Percentiles rank a stretch among this genome's conserved stretches.
Evolutionary conservation across 768 basidiomycete species (phyloP).

Genomic region (Gelatoporia subvermispora): DNA sequence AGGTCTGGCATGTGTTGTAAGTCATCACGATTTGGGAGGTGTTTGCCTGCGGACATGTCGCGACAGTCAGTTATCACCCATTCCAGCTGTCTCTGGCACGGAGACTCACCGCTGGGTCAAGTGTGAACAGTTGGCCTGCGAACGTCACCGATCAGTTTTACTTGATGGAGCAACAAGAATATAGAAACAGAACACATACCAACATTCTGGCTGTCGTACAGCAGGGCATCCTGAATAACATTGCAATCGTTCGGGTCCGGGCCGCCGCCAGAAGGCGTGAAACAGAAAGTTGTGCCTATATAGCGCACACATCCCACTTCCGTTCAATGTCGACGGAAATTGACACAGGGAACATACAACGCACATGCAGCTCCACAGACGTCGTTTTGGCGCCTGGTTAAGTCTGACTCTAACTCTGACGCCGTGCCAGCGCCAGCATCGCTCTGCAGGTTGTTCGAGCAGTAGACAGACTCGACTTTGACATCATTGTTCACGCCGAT

Average conservation of each 20-base stretch:
- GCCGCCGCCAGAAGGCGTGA: conserved; percentile 39
- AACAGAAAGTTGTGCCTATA: conserved; percentile 37
- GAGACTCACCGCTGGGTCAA: no score
- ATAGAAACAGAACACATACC: conserved; percentile 18
- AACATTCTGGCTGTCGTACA: conserved; percentile 43
- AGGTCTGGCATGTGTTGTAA: conserved; percentile 39
- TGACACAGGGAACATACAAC: neutral
- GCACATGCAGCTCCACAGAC: conserved; percentile 40
- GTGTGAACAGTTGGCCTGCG: no score
- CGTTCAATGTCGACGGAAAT: neutral
- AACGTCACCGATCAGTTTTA: no score
- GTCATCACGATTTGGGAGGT: conserved; percentile 38
- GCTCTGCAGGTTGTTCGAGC: conserved; percentile 14
- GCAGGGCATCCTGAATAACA: conserved; percentile 45
- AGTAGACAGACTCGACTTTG: conserved; percentile 32
- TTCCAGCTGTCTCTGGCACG: no score
- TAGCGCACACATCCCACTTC: neutral
- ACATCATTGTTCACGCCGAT: conserved; percentile 43
- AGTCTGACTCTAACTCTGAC: conserved; percentile 21
- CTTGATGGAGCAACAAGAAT: neutral
- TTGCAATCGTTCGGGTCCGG: conserved; percentile 43
- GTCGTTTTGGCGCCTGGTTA: conserved; percentile 3
- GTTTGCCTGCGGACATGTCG: conserved; percentile 13
- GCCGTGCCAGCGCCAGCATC: conserved; percentile 1
- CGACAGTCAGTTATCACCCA: no score